Conservation (phyloP, 2,329 filamentous ascomycete genomes). For the Epichloe sp. region DNA sequence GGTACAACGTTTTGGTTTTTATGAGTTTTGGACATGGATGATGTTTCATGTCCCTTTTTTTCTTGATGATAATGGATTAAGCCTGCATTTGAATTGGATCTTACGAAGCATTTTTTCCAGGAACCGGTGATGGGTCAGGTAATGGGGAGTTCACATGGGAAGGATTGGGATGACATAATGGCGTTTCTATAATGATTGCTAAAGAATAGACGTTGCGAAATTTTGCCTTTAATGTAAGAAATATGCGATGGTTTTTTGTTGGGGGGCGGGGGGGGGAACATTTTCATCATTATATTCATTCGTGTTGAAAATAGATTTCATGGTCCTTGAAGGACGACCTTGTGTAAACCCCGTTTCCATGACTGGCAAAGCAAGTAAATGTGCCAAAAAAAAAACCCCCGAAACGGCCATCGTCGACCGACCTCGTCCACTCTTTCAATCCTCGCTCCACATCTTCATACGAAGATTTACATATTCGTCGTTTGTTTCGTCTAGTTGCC, state of each 20-base stretch:
- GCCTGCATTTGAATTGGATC: conserved; percentile 2
- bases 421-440: neutral
- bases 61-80: neutral
- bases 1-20: neutral
- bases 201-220: neutral
- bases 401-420: neutral
- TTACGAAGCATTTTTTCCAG: neutral
- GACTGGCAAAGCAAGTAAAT: neutral
- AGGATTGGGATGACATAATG: neutral
- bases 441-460: too few relatives aligned
- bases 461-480: neutral
- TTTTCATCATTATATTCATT: neutral
- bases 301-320: neutral
- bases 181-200: neutral
- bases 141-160: neutral
- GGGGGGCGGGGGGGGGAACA: too few relatives aligned
- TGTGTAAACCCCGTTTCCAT: neutral
- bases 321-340: neutral
- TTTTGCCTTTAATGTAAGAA: neutral
- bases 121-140: neutral
- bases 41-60: neutral
- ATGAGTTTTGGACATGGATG: neutral
- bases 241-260: neutral
- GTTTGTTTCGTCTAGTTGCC: conserved; percentile 12
- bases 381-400: neutral